phyloP scores from a whole-genome alignment of 2,329 filamentous ascomycete genomes.

The Cryoendolithus antarcticus region DNA sequence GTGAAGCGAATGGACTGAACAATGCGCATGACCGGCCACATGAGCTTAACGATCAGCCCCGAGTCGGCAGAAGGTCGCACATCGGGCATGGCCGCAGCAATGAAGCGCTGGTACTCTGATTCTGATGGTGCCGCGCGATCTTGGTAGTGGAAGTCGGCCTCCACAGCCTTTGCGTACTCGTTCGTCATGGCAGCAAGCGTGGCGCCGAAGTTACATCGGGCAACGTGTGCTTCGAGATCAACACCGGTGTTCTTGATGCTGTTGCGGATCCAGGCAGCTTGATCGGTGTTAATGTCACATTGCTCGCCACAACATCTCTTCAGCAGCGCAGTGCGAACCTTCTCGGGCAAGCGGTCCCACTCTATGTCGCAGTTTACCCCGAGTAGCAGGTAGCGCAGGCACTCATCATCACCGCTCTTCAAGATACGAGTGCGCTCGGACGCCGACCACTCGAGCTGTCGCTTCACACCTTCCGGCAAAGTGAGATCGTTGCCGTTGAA shows the following conservation, averaged over 20 bases:
- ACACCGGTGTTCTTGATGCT: conserved; percentile 17
- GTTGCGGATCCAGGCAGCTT: conserved; percentile 33
- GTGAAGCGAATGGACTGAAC: conserved; percentile 33
- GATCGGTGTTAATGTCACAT: conserved; percentile 27
- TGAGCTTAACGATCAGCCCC: conserved; percentile 10
- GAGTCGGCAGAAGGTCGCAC: conserved; percentile 3
- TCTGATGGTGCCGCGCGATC: conserved; percentile 21
- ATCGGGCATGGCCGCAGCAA: conserved; percentile 4
- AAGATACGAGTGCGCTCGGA: conserved; percentile 21
- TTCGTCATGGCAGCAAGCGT: conserved; percentile 18
- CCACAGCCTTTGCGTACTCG: conserved; percentile 5
- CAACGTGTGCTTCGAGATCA: conserved; percentile 32
- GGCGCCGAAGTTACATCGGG: conserved; percentile 37
- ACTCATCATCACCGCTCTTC: conserved; percentile 29
- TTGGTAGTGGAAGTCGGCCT: conserved; percentile 6
- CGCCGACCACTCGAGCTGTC: conserved; percentile 18
- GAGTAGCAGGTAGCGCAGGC: conserved; percentile 31
- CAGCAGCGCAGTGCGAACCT: conserved; percentile 35
- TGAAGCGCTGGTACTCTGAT: conserved; percentile 7
- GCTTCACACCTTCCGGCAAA: conserved; percentile 8
- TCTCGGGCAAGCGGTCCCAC: conserved; percentile 38
- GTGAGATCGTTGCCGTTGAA: conserved; percentile 1
- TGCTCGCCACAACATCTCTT: conserved; percentile 24
- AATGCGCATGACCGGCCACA: conserved; percentile 25
- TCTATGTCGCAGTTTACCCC: conserved; percentile 38